Evolutionary conservation across 176 grass and related monocot species (phyloP).

Genomic region (Triticum turgidum): DNA sequence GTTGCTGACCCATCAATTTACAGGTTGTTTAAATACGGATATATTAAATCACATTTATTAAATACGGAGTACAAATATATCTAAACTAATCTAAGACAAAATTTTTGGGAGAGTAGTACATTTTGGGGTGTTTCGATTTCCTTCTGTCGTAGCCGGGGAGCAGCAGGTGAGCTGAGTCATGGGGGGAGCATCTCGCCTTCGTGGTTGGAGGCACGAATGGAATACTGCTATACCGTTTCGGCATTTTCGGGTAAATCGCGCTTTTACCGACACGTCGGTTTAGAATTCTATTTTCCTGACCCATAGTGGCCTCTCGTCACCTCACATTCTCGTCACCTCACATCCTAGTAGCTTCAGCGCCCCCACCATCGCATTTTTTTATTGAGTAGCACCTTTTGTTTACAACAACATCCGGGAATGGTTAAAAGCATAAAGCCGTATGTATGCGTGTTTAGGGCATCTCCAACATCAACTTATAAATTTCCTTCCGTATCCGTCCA

Average conservation of each 20-base stretch:
- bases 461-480: too few species aligned
- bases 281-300: constrained; percentile 17
- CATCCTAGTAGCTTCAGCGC: background rate
- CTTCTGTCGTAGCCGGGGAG: background rate
- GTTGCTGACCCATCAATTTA: background rate
- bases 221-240: background rate
- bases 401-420: too few species aligned
- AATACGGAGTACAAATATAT: too few species aligned
- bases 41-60: too few species aligned
- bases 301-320: background rate
- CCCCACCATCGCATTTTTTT: background rate
- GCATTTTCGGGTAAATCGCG: background rate
- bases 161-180: background rate
- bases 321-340: background rate
- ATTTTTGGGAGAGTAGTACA: too few species aligned
- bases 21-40: too few species aligned
- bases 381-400: background rate
- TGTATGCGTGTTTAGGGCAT: too few species aligned
- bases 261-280: constrained; percentile 47
- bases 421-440: background rate
- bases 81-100: too few species aligned
- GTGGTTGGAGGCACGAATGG: background rate
- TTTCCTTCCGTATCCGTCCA: too few species aligned
- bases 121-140: background rate
- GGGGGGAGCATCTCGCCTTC: background rate